These are phyloP conservation scores for Blastocrithidia nonstop DNA, from an alignment of 208 protist species.

Conservation along the genomic window DNA sequence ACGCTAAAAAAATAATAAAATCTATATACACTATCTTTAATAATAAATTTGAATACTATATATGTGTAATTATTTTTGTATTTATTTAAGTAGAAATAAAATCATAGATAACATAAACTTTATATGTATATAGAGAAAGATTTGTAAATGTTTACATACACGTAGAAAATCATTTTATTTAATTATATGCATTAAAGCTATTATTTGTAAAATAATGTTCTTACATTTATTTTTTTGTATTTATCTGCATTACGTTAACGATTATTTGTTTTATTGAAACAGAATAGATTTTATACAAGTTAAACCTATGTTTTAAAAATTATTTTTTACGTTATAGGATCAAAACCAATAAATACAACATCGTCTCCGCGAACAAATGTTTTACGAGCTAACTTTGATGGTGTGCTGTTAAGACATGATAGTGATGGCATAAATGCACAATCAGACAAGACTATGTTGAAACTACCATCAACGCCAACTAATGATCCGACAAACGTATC, in stretches of 20 bases:
- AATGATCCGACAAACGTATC: slow-evolving; percentile 33
- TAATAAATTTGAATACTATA: too few relatives aligned
- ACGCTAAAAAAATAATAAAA: too few relatives aligned
- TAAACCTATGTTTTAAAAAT: too few relatives aligned
- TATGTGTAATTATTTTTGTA: too few relatives aligned
- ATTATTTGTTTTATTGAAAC: too few relatives aligned
- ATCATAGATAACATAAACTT: neutral
- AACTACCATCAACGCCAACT: slow-evolving; percentile 38
- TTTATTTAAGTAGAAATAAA: neutral
- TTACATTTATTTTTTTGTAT: neutral
- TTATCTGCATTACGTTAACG: neutral
- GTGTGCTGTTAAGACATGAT: neutral
- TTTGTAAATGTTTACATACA: neutral
- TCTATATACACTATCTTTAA: too few relatives aligned
- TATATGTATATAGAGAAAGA: neutral
- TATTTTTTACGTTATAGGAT: too few relatives aligned
- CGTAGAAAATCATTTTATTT: neutral
- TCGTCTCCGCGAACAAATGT: slow-evolving; percentile 61
- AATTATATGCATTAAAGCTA: neutral
- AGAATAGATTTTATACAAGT: too few relatives aligned
- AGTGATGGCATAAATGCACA: neutral
- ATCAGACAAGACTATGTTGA: slow-evolving; percentile 37
- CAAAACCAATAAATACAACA: slow-evolving; percentile 60
- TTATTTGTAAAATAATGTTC: neutral
- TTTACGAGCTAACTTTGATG: neutral